Evolutionary conservation across 2,329 filamentous ascomycete genomes (phyloP).

Genomic region (Penicillium sp.): DNA sequence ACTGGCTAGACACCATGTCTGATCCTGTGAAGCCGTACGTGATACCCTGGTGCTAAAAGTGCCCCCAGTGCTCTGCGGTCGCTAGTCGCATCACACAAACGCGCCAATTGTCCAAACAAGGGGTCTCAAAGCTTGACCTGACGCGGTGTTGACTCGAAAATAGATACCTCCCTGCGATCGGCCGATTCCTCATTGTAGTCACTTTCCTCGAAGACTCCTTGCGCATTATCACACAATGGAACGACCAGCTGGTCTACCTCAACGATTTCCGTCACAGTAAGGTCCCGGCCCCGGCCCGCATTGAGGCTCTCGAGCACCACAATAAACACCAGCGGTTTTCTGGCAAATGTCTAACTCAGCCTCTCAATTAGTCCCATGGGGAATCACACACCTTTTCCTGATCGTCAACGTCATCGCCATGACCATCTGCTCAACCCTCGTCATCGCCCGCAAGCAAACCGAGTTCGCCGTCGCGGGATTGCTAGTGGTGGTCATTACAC

Average conservation of each 20-base stretch:
- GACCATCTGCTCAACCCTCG: conserved; percentile 74
- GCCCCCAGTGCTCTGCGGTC: neutral
- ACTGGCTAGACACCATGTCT: conserved; percentile 79
- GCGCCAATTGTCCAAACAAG: conserved; percentile 11
- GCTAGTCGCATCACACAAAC: neutral
- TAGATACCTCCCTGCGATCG: conserved; percentile 91
- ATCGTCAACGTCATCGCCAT: conserved; percentile 88
- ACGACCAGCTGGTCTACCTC: conserved; percentile 88
- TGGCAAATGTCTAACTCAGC: conserved; percentile 14
- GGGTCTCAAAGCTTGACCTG: conserved; percentile 23
- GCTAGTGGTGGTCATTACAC: conserved; percentile 84
- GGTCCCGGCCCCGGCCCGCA: conserved; percentile 31
- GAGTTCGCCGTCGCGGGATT: conserved; percentile 91
- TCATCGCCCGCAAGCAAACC: conserved; percentile 89
- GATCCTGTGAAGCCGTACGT: conserved; percentile 93
- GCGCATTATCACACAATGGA: conserved; percentile 96
- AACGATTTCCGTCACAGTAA: conserved; percentile 91
- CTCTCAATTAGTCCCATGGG: conserved; percentile 70
- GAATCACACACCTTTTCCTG: conserved; percentile 90
- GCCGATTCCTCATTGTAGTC: conserved; percentile 95
- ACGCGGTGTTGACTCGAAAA: conserved; percentile 32
- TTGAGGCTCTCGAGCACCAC: neutral
- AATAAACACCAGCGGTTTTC: neutral
- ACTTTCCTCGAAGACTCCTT: conserved; percentile 97
- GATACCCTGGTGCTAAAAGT: neutral